phyloP scores from a whole-genome alignment of 768 basidiomycete species.

The Hericium coralloides region DNA sequence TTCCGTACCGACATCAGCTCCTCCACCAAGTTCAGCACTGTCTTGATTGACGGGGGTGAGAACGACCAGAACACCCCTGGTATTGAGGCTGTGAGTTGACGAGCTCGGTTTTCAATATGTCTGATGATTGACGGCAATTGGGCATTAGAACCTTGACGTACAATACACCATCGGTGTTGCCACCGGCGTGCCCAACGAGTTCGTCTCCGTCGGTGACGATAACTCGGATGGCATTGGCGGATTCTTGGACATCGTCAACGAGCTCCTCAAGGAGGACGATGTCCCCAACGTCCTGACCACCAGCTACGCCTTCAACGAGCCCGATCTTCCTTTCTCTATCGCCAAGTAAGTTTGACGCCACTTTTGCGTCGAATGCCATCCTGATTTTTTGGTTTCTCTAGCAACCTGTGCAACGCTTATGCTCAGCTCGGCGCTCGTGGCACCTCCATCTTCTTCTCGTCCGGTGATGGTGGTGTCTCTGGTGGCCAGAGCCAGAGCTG shows the following conservation, averaged over 20 bases:
- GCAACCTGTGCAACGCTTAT: conserved; percentile 27
- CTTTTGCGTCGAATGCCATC: neutral
- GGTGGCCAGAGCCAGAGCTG: conserved; percentile 20
- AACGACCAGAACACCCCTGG: conserved; percentile 9
- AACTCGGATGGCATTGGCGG: conserved; percentile 9
- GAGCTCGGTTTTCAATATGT: neutral
- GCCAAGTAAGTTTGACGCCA: neutral
- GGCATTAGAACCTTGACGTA: conserved; percentile 24
- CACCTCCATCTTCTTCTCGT: conserved; percentile 27
- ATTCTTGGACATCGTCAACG: conserved; percentile 5
- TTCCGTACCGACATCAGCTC: neutral
- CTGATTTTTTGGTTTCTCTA: neutral
- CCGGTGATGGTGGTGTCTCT: conserved; percentile 29
- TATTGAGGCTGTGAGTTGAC: neutral
- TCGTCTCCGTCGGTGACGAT: conserved; percentile 17
- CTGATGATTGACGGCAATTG: neutral
- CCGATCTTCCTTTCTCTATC: neutral
- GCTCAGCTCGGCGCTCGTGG: conserved; percentile 28
- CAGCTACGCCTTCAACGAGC: conserved; percentile 13
- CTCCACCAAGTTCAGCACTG: conserved; percentile 7
- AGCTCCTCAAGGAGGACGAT: conserved; percentile 6
- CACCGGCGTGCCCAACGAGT: conserved; percentile 15
- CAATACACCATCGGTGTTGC: conserved; percentile 28
- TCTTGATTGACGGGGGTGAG: conserved; percentile 15
- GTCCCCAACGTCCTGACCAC: conserved; percentile 16